phyloP scores from a whole-genome alignment of 2,329 filamentous ascomycete species.

The Venturia asperata region DNA sequence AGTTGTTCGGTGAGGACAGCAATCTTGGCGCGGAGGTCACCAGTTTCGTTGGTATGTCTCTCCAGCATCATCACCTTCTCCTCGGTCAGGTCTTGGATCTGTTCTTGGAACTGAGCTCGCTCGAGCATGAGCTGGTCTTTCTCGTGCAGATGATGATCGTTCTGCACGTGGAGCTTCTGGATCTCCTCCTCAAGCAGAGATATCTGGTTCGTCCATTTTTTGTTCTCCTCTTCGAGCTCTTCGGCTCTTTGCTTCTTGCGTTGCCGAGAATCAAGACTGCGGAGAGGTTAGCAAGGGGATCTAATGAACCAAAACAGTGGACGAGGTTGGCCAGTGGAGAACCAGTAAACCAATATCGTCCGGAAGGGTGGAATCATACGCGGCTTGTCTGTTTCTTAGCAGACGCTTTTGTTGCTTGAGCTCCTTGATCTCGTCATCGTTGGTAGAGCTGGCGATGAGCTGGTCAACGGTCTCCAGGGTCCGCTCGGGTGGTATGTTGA shows the following conservation, averaged over 20 bases:
- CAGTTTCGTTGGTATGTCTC: slow-evolving; percentile 80
- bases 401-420: slow-evolving; percentile 97
- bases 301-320: slow-evolving; percentile 28
- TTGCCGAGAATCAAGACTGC: slow-evolving; percentile 87
- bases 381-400: slow-evolving; percentile 89
- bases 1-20: slow-evolving; percentile 68
- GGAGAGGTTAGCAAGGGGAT: slow-evolving; percentile 32
- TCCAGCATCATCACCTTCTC: slow-evolving; percentile 92
- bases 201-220: slow-evolving; percentile 73
- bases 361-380: slow-evolving; percentile 50
- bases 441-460: slow-evolving; percentile 77
- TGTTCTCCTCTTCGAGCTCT: slow-evolving; percentile 94
- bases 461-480: slow-evolving; percentile 93
- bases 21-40: slow-evolving; percentile 88
- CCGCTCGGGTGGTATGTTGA: slow-evolving; percentile 90
- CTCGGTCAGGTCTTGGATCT: slow-evolving; percentile 67
- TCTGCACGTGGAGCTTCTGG: slow-evolving; percentile 57
- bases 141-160: slow-evolving; percentile 40
- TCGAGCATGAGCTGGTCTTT: slow-evolving; percentile 65
- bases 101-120: slow-evolving; percentile 66
- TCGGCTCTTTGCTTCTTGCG: slow-evolving; percentile 98
- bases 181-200: slow-evolving; percentile 72
- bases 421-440: slow-evolving; percentile 95
- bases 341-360: slow-evolving; percentile 37
- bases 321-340: slow-evolving; percentile 23